phyloP scores from a whole-genome alignment of 1,139 yeast genomes.

The Debaryomyces psychrophilus region DNA sequence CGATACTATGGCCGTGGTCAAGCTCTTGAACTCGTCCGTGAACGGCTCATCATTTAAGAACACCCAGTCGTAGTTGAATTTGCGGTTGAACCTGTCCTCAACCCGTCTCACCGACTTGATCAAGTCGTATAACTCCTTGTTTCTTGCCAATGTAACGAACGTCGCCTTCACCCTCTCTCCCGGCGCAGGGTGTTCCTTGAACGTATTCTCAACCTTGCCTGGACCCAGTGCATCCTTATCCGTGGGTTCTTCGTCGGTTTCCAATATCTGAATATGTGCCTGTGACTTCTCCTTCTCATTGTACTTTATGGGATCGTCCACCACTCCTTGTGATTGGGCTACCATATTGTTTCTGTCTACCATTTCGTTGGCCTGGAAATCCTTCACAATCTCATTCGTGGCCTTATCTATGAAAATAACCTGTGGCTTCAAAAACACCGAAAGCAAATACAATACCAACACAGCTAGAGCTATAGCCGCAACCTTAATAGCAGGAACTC shows the following conservation, averaged over 20 bases:
- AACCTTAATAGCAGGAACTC: constrained; percentile 22
- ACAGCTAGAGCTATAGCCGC: constrained; percentile 24
- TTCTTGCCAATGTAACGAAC: constrained; percentile 62
- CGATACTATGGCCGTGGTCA: constrained; percentile 51
- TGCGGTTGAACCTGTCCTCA: constrained; percentile 72
- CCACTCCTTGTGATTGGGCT: neutral
- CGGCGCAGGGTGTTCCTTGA: neutral
- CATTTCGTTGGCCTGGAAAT: constrained; percentile 14
- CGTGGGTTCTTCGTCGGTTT: constrained; percentile 1
- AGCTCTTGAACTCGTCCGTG: constrained; percentile 55
- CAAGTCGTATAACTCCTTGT: constrained; percentile 65
- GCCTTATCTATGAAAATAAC: constrained; percentile 29
- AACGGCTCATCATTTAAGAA: constrained; percentile 70
- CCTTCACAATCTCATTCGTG: constrained; percentile 24
- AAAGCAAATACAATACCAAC: constrained; percentile 22
- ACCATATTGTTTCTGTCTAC: neutral
- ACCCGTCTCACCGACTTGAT: constrained; percentile 65
- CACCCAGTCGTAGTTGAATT: constrained; percentile 78
- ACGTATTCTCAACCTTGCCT: constrained; percentile 19
- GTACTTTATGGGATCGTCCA: constrained; percentile 22
- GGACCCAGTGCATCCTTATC: neutral
- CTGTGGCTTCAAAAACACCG: constrained; percentile 20
- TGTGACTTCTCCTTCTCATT: constrained; percentile 9
- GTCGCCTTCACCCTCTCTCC: constrained; percentile 56
- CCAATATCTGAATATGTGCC: constrained; percentile 14